Evolutionary conservation across 2,329 filamentous ascomycete genomes (phyloP), one percentile per base, ranked within the genome.

Genomic region (Balansia obtecta): DNA sequence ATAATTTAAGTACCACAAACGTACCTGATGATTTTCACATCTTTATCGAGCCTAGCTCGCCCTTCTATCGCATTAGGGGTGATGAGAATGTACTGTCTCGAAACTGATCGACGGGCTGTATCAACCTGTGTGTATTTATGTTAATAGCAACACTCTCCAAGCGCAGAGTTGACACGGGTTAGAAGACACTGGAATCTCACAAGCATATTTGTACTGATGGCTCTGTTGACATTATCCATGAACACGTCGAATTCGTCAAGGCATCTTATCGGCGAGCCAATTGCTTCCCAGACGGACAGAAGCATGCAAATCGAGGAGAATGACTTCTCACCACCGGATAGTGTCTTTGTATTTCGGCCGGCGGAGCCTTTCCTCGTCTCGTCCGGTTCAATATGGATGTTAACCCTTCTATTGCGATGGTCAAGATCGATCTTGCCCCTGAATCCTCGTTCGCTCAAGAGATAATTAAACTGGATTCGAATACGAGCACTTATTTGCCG

Each of bases 201-300:
- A 66, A 98, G 86, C 85, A 98, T 88, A 55, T 86, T 86, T 59
- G 95, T 95, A 63, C 88, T 94, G 58, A 94, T 86, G 50, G 86
- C 88, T 53, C 93, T 82, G 67, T 98, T 98, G 52, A 97, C 88
- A 58, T 85, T 88, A 68, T 98, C 93, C 93, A 98, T 98, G 73
- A 96, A 98, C 33, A 98, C 93, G 64, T 98, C 93, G 63, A 97
- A 98, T 68, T 98, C 93, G 67, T 98, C 93, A 49, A 98, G 74
- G 62, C 93, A 98, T 50, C 93, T 82, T 53, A 98, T 85, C 0
- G 90, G 91, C 16, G 89, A 94, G 11, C 93, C 91, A 85, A 98
- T 98, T 32, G 93, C 91, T 63, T 98, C 93, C 93, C 93, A 98
- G 16, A 98, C 84, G 2, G 89, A 82, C 33, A 98, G 75, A 50